Conservation (phyloP, 2,329 filamentous ascomycete genomes). For the Emergomyces pasteurianus region DNA sequence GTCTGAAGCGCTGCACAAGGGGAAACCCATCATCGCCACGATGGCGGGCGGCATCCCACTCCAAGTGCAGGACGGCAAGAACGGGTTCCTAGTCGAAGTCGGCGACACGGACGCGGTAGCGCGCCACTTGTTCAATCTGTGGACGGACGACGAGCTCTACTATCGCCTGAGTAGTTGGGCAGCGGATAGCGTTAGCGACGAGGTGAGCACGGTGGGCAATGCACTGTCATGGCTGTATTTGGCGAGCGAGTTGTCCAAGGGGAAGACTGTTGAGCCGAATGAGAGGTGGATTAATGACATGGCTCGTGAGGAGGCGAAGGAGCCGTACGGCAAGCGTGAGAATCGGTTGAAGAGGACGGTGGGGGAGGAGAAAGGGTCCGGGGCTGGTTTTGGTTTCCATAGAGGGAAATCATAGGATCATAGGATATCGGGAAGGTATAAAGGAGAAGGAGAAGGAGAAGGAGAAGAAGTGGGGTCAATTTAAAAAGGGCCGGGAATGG, state of each 20-base stretch:
- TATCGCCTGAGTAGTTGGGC: slow-evolving; percentile 55
- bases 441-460: not conserved
- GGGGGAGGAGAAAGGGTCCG: not conserved
- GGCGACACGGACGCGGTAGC: slow-evolving; percentile 58
- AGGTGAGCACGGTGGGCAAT: slow-evolving; percentile 72
- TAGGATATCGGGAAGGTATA: not conserved
- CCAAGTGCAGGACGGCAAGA: slow-evolving; percentile 59
- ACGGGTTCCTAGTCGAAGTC: slow-evolving; percentile 61
- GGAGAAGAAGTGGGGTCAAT: not conserved
- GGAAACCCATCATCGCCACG: slow-evolving; percentile 65
- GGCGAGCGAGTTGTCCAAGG: slow-evolving; percentile 53
- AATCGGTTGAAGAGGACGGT: slow-evolving; percentile 40
- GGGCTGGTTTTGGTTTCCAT: not conserved
- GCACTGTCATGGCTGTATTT: slow-evolving; percentile 66
- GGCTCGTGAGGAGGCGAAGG: slow-evolving; percentile 52
- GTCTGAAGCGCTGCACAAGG: slow-evolving; percentile 69
- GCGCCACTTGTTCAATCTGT: slow-evolving; percentile 11
- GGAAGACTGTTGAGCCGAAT: slow-evolving; percentile 45
- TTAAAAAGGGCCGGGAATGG: too few species aligned
- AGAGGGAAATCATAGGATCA: not conserved
- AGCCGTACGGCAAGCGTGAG: slow-evolving; percentile 48
- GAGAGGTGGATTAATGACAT: slow-evolving; percentile 63
- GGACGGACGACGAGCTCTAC: slow-evolving; percentile 41
- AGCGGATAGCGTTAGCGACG: slow-evolving; percentile 57
- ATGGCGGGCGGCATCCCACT: slow-evolving; percentile 68